These are phyloP conservation scores for Filosporella fistucella DNA, from an alignment of 495 filamentous ascomycete genomes.

Conservation along the genomic window DNA sequence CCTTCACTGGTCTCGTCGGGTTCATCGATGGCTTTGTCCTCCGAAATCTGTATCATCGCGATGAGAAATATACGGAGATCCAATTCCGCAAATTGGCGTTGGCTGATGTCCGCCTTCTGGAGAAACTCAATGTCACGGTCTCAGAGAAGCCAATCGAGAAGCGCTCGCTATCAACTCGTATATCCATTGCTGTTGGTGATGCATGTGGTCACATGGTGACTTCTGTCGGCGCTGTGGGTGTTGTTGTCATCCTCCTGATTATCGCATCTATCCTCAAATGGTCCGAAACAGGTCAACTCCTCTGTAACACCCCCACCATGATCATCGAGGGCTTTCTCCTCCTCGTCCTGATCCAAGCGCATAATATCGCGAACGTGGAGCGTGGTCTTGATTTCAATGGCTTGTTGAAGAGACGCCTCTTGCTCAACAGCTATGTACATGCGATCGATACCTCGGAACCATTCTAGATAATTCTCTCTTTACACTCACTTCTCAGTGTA, in stretches of 20 bases:
- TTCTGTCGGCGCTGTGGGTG: conserved; percentile 22
- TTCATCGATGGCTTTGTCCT: conserved; percentile 36
- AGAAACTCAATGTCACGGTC: conserved; percentile 17
- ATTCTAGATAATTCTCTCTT: too few species aligned
- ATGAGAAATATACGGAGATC: conserved; percentile 15
- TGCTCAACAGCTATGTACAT: conserved; percentile 18
- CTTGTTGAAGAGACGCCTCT: conserved; percentile 23
- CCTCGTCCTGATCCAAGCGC: conserved; percentile 33
- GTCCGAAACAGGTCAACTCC: conserved; percentile 33
- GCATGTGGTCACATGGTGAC: conserved; percentile 25
- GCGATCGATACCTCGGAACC: background rate
- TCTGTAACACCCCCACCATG: conserved; percentile 37
- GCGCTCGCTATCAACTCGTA: conserved; percentile 17
- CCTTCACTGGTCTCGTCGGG: conserved; percentile 36
- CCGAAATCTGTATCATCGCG: conserved; percentile 31
- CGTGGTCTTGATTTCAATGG: conserved; percentile 22
- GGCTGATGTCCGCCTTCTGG: conserved; percentile 21
- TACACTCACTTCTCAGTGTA: too few species aligned
- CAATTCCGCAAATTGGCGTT: conserved; percentile 14
- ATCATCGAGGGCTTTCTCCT: conserved; percentile 38
- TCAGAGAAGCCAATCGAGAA: conserved; percentile 1
- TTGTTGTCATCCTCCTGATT: conserved; percentile 26
- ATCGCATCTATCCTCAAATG: conserved; percentile 32
- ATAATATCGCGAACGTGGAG: conserved; percentile 28
- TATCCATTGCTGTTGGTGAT: conserved; percentile 22